Evolutionary conservation across 768 basidiomycete genomes (phyloP).

Genomic region (Mrakia blollopis): DNA sequence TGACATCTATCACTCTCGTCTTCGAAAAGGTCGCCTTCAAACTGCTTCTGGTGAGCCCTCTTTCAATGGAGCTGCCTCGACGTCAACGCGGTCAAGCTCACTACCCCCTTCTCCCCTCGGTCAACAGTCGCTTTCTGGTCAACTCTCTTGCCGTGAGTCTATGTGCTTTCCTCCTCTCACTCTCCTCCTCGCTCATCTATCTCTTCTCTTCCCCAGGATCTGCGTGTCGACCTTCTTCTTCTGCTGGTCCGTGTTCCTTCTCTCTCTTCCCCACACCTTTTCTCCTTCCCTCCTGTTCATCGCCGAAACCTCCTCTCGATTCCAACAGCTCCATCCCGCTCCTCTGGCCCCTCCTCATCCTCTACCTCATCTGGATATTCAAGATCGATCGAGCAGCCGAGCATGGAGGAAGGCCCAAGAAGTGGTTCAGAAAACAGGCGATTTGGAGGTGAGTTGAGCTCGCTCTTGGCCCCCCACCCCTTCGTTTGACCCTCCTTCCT

Average conservation of each 20-base stretch:
- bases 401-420: slow-evolving; percentile 61
- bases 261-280: not conserved
- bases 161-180: too few species aligned
- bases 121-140: slow-evolving; percentile 29
- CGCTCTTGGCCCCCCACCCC: not conserved
- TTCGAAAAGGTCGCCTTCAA: slow-evolving; percentile 26
- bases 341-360: slow-evolving; percentile 74
- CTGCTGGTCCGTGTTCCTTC: slow-evolving; percentile 18
- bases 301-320: not conserved
- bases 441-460: slow-evolving; percentile 74
- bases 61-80: not conserved
- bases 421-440: slow-evolving; percentile 63
- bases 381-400: slow-evolving; percentile 74
- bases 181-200: not conserved
- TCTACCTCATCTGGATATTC: slow-evolving; percentile 72
- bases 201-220: not conserved
- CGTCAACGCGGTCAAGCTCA: too few species aligned
- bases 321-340: slow-evolving; percentile 81
- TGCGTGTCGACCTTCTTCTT: slow-evolving; percentile 25
- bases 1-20: not conserved
- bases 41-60: slow-evolving; percentile 24
- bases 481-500: not conserved
- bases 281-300: not conserved
- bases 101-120: not conserved
- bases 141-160: slow-evolving; percentile 23